phyloP scores from a whole-genome alignment of 805 yeast species.

The Zygosaccharomyces lentus region DNA sequence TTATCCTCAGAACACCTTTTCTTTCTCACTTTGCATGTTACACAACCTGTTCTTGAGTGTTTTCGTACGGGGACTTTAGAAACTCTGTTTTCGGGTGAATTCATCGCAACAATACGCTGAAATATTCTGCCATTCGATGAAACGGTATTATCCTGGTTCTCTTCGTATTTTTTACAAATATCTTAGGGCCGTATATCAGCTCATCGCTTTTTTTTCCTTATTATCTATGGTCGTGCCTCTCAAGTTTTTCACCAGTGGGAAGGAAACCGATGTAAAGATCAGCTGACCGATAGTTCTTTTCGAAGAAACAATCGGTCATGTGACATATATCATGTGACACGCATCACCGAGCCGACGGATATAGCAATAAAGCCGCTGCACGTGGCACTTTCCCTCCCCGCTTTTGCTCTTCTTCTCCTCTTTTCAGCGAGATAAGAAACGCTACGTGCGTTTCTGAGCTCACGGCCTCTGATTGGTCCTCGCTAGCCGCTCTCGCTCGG shows the following conservation, averaged over 20 bases:
- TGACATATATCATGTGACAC: no score
- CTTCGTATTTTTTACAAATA: no score
- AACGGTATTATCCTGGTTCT: not conserved
- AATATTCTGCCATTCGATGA: not conserved
- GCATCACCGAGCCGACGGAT: not conserved
- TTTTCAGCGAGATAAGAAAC: not conserved
- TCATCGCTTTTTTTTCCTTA: not conserved
- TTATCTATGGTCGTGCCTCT: no score
- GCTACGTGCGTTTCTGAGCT: conserved; percentile 4
- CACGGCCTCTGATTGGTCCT: conserved; percentile 5
- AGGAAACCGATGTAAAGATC: no score
- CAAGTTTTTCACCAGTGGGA: no score
- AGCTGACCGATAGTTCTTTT: no score
- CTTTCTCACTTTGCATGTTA: conserved; percentile 64
- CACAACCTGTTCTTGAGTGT: conserved; percentile 54
- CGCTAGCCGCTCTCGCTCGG: conserved; percentile 1
- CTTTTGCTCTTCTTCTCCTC: not conserved
- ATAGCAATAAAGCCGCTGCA: not conserved
- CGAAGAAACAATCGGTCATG: not conserved
- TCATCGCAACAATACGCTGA: not conserved
- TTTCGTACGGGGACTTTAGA: conserved; percentile 10
- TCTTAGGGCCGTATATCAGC: not conserved
- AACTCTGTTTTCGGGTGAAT: not conserved
- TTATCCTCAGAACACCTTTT: conserved; percentile 71
- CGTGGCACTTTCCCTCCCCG: not conserved